phyloP scores from a whole-genome alignment of 768 basidiomycete species.

The Lactifluus volemus region DNA sequence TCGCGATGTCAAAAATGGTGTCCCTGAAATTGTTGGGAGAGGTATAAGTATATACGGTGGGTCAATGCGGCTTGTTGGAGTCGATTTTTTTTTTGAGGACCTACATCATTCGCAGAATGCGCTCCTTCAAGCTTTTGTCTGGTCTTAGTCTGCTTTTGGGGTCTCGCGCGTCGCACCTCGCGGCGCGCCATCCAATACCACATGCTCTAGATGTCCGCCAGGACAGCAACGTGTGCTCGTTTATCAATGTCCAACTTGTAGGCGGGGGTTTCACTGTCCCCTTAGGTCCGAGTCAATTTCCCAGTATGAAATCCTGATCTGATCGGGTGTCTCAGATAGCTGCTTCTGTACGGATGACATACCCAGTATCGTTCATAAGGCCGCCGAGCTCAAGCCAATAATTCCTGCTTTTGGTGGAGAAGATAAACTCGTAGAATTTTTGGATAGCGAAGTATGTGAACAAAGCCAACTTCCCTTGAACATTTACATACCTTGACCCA shows the following conservation, averaged over 20 bases:
- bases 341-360: constrained; percentile 31
- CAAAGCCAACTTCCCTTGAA: not conserved
- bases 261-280: too few species aligned
- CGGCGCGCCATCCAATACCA: not conserved
- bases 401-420: constrained; percentile 31
- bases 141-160: constrained; percentile 1
- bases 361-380: too few species aligned
- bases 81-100: not conserved
- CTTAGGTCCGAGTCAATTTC: too few species aligned
- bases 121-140: constrained; percentile 1
- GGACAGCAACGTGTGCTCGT: constrained; percentile 34
- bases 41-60: too few species aligned
- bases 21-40: too few species aligned
- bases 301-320: too few species aligned
- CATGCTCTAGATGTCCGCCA: constrained; percentile 8
- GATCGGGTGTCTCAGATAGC: constrained; percentile 24
- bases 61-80: too few species aligned
- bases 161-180: constrained; percentile 5
- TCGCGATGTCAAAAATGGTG: too few species aligned
- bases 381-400: too few species aligned
- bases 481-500: not conserved
- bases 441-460: constrained; percentile 31
- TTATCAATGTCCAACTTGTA: constrained; percentile 19
- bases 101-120: constrained; percentile 1
- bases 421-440: constrained; percentile 22